Evolutionary conservation across 169 alveolate species (phyloP).

Genomic region (Eimeria acervulina): DNA sequence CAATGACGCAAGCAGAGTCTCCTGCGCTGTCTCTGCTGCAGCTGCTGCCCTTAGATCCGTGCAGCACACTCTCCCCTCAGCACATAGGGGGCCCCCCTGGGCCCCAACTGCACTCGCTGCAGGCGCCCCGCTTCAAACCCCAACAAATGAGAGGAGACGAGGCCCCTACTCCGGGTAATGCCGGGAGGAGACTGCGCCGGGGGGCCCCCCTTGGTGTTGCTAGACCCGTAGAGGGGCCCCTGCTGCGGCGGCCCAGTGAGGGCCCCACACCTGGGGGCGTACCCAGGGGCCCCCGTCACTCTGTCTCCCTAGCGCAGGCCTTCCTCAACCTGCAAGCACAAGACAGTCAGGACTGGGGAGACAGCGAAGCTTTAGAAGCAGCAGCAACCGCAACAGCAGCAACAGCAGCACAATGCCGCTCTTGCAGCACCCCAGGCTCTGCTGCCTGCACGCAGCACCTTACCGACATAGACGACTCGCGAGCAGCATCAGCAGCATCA

Average conservation of each 20-base stretch:
- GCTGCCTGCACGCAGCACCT: background rate
- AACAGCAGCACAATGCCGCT: background rate
- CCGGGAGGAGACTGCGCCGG: background rate
- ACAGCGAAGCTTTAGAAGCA: background rate
- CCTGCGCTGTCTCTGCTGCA: background rate
- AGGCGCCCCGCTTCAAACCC: constrained; percentile 48
- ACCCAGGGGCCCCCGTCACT: constrained; percentile 16
- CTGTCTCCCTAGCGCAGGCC: constrained; percentile 21
- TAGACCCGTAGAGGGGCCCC: background rate
- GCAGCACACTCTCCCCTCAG: background rate
- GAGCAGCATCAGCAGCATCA: background rate
- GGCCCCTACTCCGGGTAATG: background rate
- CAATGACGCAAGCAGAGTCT: background rate
- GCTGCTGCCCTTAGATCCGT: background rate
- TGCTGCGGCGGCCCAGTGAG: background rate
- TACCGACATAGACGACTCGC: background rate
- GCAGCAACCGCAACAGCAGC: constrained; percentile 4
- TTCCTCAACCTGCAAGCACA: constrained; percentile 3
- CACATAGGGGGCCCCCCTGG: background rate
- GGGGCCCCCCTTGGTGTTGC: background rate
- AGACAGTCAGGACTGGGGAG: background rate
- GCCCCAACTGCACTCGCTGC: constrained; percentile 10
- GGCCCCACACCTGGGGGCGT: background rate
- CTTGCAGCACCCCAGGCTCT: constrained; percentile 19
- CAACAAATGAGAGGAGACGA: constrained; percentile 21